phyloP scores from a whole-genome alignment of 805 yeast genomes.

The Monosporozyma solicola region DNA sequence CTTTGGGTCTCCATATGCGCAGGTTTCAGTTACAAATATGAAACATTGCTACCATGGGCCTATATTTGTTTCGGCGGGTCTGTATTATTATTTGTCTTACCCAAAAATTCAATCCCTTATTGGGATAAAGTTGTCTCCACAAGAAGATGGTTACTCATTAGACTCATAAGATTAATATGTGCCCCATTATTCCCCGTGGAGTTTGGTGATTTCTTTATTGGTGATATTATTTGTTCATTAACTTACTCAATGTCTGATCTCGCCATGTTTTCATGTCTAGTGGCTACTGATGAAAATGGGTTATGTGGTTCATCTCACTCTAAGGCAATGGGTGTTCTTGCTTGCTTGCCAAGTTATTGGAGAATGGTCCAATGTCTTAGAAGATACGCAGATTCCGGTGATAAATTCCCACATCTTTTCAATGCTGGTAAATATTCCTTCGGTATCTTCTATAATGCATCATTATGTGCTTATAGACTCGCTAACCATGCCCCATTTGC shows the following conservation, averaged over 20 bases:
- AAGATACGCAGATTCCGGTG: slow-evolving; percentile 88
- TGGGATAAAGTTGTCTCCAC: slow-evolving; percentile 39
- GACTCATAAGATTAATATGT: slow-evolving; percentile 60
- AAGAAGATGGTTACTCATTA: slow-evolving; percentile 67
- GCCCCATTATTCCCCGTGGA: slow-evolving; percentile 93
- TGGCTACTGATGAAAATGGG: slow-evolving; percentile 42
- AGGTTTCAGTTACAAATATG: slow-evolving; percentile 68
- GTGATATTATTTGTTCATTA: slow-evolving; percentile 82
- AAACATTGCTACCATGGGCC: slow-evolving; percentile 68
- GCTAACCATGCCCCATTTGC: slow-evolving; percentile 25
- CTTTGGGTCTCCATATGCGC: slow-evolving; percentile 50
- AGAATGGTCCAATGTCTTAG: slow-evolving; percentile 84
- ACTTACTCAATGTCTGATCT: slow-evolving; percentile 82
- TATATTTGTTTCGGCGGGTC: slow-evolving; percentile 33
- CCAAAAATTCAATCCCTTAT: slow-evolving; percentile 20
- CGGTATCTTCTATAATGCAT: slow-evolving; percentile 58
- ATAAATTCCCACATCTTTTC: slow-evolving; percentile 92
- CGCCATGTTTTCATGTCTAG: slow-evolving; percentile 78
- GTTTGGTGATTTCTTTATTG: slow-evolving; percentile 86
- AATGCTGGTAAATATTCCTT: slow-evolving; percentile 72
- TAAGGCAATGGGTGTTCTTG: slow-evolving; percentile 69
- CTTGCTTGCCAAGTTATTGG: slow-evolving; percentile 82
- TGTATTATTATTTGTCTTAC: slow-evolving; percentile 12
- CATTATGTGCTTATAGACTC: slow-evolving; percentile 67
- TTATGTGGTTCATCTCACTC: slow-evolving; percentile 74